phyloP scores from a whole-genome alignment of 1,139 yeast species.

The Pichia sp. region DNA sequence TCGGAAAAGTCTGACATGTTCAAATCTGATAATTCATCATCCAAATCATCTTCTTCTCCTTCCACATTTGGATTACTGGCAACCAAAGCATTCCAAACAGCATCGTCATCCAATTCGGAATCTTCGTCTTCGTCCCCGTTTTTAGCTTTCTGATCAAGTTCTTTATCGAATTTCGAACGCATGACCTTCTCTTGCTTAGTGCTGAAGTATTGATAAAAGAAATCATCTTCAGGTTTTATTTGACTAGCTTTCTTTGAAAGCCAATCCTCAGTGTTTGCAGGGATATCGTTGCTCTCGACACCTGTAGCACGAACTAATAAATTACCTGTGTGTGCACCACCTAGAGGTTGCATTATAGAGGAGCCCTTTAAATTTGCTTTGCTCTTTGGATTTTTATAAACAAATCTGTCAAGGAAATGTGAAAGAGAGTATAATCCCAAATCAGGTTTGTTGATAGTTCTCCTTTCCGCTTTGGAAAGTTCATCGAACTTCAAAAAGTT shows the following conservation, averaged over 20 bases:
- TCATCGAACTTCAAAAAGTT: constrained; percentile 45
- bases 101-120: constrained; percentile 66
- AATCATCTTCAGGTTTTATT: constrained; percentile 81
- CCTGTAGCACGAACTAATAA: constrained; percentile 64
- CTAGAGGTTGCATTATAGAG: constrained; percentile 96
- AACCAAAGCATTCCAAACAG: constrained; percentile 86
- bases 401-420: constrained; percentile 93
- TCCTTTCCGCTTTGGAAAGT: constrained; percentile 39
- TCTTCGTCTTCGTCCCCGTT: constrained; percentile 36
- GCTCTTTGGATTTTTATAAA: constrained; percentile 86
- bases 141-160: constrained; percentile 30
- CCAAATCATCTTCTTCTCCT: constrained; percentile 44
- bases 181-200: constrained; percentile 42
- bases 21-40: constrained; percentile 43
- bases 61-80: constrained; percentile 81
- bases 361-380: constrained; percentile 70
- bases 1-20: constrained; percentile 37
- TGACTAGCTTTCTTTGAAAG: constrained; percentile 56
- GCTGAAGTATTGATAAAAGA: constrained; percentile 84
- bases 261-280: constrained; percentile 87
- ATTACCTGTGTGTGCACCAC: constrained; percentile 80
- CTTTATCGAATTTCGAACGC: constrained; percentile 34
- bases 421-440: constrained; percentile 80
- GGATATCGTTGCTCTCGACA: constrained; percentile 38
- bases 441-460: constrained; percentile 64